Evolutionary conservation across 352 stramenopile species (phyloP).

Genomic region (Pythium coloratum): DNA sequence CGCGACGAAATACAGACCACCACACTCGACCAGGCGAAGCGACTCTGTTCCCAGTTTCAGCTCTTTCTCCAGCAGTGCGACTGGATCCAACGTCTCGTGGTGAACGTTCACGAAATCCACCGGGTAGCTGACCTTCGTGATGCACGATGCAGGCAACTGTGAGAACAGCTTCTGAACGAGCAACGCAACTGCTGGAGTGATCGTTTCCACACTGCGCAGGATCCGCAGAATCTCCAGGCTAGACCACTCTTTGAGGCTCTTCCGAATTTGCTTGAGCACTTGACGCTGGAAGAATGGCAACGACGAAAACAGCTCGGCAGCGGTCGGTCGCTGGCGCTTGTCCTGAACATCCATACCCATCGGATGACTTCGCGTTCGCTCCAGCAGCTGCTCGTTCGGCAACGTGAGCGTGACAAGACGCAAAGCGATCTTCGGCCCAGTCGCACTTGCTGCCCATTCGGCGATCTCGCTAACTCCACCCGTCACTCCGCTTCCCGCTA

Average conservation of each 20-base stretch:
- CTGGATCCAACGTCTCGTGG: slow-evolving; percentile 57
- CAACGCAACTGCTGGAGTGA: slow-evolving; percentile 62
- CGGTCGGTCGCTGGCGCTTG: slow-evolving; percentile 29
- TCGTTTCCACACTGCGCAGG: slow-evolving; percentile 56
- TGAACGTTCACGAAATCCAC: slow-evolving; percentile 67
- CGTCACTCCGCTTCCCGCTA: slow-evolving; percentile 22
- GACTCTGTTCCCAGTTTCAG: slow-evolving; percentile 37
- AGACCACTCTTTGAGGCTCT: slow-evolving; percentile 84
- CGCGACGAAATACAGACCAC: slow-evolving; percentile 75
- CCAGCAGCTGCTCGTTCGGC: slow-evolving; percentile 67
- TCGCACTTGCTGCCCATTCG: slow-evolving; percentile 47
- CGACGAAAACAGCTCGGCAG: slow-evolving; percentile 51
- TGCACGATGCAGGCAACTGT: slow-evolving; percentile 50
- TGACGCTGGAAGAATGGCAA: slow-evolving; percentile 76
- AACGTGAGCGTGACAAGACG: slow-evolving; percentile 79
- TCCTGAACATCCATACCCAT: slow-evolving; percentile 66
- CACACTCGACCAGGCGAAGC: slow-evolving; percentile 54
- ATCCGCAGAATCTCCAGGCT: slow-evolving; percentile 82
- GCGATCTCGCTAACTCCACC: slow-evolving; percentile 48
- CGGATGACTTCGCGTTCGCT: slow-evolving; percentile 38
- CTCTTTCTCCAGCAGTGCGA: slow-evolving; percentile 69
- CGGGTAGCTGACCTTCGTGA: slow-evolving; percentile 70
- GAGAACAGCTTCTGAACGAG: slow-evolving; percentile 78
- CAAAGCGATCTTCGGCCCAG: slow-evolving; percentile 50
- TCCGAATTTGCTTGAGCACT: slow-evolving; percentile 61